These are phyloP conservation scores for Dillenia turbinata DNA, from an alignment of 164 flowering plant species.

Conservation along the genomic window DNA sequence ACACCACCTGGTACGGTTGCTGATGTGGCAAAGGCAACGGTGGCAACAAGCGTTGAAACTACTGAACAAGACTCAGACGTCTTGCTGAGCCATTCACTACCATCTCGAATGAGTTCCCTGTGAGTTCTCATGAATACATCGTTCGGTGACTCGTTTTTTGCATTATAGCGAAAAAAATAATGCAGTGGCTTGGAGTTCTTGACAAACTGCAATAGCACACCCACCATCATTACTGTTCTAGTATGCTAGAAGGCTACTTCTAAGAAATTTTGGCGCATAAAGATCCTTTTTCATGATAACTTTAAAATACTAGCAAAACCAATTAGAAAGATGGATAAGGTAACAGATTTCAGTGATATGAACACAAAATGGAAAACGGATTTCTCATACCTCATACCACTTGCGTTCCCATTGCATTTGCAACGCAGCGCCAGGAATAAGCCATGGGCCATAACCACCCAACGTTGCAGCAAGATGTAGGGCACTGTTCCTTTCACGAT, in stretches of 20 bases:
- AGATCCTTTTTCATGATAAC: too few species aligned
- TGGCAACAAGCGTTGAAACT: constrained; percentile 16
- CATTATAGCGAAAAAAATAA: constrained; percentile 8
- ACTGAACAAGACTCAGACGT: constrained; percentile 25
- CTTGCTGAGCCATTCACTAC: constrained; percentile 20
- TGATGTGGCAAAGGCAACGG: constrained; percentile 31
- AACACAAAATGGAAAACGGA: not conserved
- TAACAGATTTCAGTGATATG: too few species aligned
- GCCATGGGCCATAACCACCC: constrained; percentile 35
- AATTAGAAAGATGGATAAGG: too few species aligned
- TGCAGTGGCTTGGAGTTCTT: constrained; percentile 15
- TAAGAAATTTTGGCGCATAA: too few species aligned
- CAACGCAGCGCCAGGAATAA: constrained; percentile 38
- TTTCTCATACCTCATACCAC: constrained; percentile 38
- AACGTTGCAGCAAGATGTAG: constrained; percentile 37
- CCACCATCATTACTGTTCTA: too few species aligned
- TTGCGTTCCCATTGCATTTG: constrained; percentile 51
- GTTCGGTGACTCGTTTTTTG: constrained; percentile 13
- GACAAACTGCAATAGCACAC: constrained; percentile 11
- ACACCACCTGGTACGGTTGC: constrained; percentile 22
- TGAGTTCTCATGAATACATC: constrained; percentile 21
- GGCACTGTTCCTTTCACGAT: constrained; percentile 35
- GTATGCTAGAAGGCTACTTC: too few species aligned
- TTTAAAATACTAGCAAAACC: not conserved
- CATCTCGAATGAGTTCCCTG: constrained; percentile 5